phyloP scores from a whole-genome alignment of 805 yeast species.

The Barnettozyma siamensis region DNA sequence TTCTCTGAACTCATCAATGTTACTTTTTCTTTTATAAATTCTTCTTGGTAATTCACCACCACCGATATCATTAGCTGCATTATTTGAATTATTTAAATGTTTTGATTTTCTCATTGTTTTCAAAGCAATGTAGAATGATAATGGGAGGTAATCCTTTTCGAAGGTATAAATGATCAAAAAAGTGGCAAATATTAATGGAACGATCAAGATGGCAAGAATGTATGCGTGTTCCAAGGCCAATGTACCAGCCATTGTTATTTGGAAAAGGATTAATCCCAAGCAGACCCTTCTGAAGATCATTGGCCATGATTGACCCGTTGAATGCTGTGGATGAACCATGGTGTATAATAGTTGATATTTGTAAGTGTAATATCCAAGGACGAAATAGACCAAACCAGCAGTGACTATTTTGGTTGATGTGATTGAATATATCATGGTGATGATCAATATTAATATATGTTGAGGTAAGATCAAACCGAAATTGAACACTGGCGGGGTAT shows the following conservation, averaged over 20 bases:
- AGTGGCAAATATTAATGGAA: conserved; percentile 73
- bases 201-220: conserved; percentile 60
- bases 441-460: conserved; percentile 79
- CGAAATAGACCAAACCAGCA: conserved; percentile 80
- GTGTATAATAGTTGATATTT: conserved; percentile 88
- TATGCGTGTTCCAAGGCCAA: conserved; percentile 72
- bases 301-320: conserved; percentile 97
- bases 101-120: conserved; percentile 47
- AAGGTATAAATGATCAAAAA: conserved; percentile 69
- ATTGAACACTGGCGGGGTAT: conserved; percentile 83
- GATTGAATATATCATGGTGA: conserved; percentile 82
- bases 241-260: conserved; percentile 90
- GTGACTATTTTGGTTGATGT: conserved; percentile 83
- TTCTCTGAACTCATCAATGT: conserved; percentile 25
- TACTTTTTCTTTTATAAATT: conserved; percentile 18
- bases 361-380: conserved; percentile 81
- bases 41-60: not conserved
- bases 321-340: conserved; percentile 93
- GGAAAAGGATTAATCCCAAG: conserved; percentile 77
- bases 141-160: conserved; percentile 74
- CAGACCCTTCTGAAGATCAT: conserved; percentile 77
- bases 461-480: conserved; percentile 90
- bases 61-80: not conserved
- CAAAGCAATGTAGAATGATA: conserved; percentile 81
- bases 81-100: not conserved